Base-by-base conservation (phyloP, 768 basidiomycete species). In the Coprinopsis sp. region DNA sequence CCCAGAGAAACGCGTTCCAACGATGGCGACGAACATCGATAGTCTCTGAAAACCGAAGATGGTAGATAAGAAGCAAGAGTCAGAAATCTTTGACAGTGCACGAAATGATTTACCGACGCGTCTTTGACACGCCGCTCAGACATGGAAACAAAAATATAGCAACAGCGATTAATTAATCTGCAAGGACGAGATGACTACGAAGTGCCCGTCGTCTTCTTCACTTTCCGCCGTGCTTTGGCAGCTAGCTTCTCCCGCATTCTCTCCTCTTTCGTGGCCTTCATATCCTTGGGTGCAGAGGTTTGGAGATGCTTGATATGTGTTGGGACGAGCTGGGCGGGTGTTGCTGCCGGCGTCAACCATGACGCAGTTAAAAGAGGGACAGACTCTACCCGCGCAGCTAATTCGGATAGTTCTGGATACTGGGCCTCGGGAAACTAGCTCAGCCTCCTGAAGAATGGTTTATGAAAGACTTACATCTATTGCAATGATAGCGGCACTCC, bases 241-340 rank as follows among this genome's bases (percentile, higher is more conserved):
- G 66, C 70, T 11, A 64, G 63, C 50, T 71, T 79, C 16, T 73
- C 79, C 55, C 68, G 66, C 29, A 62, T 59, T 47, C 88, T 73
- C 42, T 66, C 58, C 46, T 79, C 74, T 58, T 84, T 90, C 25
- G 81, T 80, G 25, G 66, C 72, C 57, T 76, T 86, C 77, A 90
- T 86, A 56, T 92, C 86, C 55, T 78, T 82, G 1, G 91, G 91
- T 3, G 82, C 79, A 23, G 82, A 79, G 2, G 91, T 93, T 14
- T 76, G 74, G 18, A 91, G 60, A 53, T 91, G 88, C 58, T 92
- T 94, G 53, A 91, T 73, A 57, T 90, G 84, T 0, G 89, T 90
- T 2, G 84, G 81, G 33, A 86, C 64, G 21, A 83, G 67, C 14
- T 31, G 18, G 22, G 31, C 18, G 14, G 63, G 47, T 13, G 50